phyloP scores from a whole-genome alignment of 805 yeast genomes.

The Nakazawaea laoshanensis region DNA sequence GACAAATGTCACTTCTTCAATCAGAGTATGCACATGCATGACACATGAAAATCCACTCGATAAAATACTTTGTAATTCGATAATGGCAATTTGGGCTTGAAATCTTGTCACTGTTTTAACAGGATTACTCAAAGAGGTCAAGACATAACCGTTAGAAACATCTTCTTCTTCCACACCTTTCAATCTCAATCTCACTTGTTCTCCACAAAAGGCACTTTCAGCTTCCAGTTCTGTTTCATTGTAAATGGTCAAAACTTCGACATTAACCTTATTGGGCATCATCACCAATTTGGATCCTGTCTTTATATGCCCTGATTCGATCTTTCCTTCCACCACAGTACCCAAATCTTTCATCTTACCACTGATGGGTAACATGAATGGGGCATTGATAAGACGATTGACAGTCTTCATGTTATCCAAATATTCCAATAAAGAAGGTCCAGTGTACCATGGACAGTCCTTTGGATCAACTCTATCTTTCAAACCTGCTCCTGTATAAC shows the following conservation, averaged over 20 bases:
- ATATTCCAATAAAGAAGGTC: constrained; percentile 87
- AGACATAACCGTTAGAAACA: constrained; percentile 81
- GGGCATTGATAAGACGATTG: constrained; percentile 84
- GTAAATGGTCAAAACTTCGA: constrained; percentile 82
- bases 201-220: constrained; percentile 87
- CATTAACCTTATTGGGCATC: constrained; percentile 85
- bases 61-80: constrained; percentile 88
- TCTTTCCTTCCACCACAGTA: constrained; percentile 95
- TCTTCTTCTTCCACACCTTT: constrained; percentile 98
- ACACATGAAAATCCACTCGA: constrained; percentile 97
- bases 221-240: constrained; percentile 96
- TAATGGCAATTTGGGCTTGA: constrained; percentile 95
- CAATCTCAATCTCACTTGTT: constrained; percentile 88
- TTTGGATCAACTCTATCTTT: constrained; percentile 70
- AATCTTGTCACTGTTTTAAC: constrained; percentile 85
- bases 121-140: constrained; percentile 80
- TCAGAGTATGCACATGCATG: constrained; percentile 97
- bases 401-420: constrained; percentile 76
- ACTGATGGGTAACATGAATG: constrained; percentile 94
- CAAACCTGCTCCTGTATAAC: constrained; percentile 94
- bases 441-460: constrained; percentile 88
- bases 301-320: constrained; percentile 90
- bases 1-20: constrained; percentile 84
- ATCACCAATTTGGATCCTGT: constrained; percentile 67
- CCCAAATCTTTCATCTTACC: constrained; percentile 97